Evolutionary conservation across 2,329 filamentous ascomycete species (phyloP).

Genomic region (Magnaporthales sp.): DNA sequence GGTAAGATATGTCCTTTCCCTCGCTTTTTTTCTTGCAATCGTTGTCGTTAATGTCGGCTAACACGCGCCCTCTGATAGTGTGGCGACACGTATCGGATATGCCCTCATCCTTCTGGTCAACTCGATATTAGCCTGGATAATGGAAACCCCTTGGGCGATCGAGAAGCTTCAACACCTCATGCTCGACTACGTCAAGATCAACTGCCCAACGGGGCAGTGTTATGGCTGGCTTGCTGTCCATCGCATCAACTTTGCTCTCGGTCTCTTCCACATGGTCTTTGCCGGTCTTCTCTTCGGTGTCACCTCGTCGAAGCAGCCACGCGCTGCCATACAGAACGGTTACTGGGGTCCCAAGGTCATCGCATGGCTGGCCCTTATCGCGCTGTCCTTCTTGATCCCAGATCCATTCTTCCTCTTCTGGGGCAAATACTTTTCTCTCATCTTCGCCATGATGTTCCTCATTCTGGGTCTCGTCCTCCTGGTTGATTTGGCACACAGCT

Average conservation of each 20-base stretch:
- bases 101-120: constrained; percentile 92
- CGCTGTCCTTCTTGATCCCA: constrained; percentile 90
- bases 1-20: constrained; percentile 38
- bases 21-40: neutral
- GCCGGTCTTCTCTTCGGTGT: constrained; percentile 81
- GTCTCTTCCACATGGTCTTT: constrained; percentile 84
- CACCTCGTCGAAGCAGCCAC: constrained; percentile 74
- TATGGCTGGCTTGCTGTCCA: constrained; percentile 96
- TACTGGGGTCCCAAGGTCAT: constrained; percentile 97
- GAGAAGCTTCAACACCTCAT: constrained; percentile 89
- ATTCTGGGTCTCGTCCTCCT: constrained; percentile 85
- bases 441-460: constrained; percentile 86
- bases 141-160: constrained; percentile 98
- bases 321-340: constrained; percentile 90
- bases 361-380: constrained; percentile 77
- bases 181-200: constrained; percentile 92
- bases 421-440: constrained; percentile 87
- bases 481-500: constrained; percentile 91
- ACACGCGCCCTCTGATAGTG: constrained; percentile 41
- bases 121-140: constrained; percentile 95
- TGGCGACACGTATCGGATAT: constrained; percentile 94
- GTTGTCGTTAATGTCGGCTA: constrained; percentile 7
- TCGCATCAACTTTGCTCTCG: constrained; percentile 94
- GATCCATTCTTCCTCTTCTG: constrained; percentile 92
- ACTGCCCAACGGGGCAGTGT: constrained; percentile 82